Conservation (phyloP, 164 flowering plant genomes). For the Vitis amurensis region DNA sequence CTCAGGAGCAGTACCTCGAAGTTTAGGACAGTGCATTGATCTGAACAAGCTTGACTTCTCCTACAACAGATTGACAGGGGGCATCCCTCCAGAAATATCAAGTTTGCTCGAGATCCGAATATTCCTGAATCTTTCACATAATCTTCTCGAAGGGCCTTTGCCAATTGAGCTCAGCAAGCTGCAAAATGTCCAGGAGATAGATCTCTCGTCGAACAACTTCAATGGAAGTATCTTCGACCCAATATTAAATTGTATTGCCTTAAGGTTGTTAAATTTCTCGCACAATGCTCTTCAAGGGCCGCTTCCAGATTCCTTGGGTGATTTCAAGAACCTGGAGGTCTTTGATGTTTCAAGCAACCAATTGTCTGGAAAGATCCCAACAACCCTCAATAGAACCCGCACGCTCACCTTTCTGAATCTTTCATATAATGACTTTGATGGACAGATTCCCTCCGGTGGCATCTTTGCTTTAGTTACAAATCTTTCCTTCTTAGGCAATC, state of each 20-base stretch:
- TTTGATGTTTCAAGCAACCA: slow-evolving; percentile 51
- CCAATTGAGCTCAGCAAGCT: slow-evolving; percentile 56
- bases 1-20: slow-evolving; percentile 50
- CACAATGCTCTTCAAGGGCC: slow-evolving; percentile 44
- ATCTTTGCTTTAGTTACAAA: slow-evolving; percentile 26
- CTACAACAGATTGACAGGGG: slow-evolving; percentile 47
- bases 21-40: slow-evolving; percentile 38
- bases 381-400: slow-evolving; percentile 26
- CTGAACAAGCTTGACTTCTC: slow-evolving; percentile 58
- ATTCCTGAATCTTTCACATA: slow-evolving; percentile 58
- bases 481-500: slow-evolving; percentile 45
- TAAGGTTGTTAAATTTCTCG: slow-evolving; percentile 40
- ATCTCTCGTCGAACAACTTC: slow-evolving; percentile 53
- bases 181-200: slow-evolving; percentile 43
- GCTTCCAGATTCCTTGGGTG: slow-evolving; percentile 49
- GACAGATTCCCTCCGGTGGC: slow-evolving; percentile 47
- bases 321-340: slow-evolving; percentile 36
- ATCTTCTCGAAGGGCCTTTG: slow-evolving; percentile 45
- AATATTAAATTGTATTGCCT: slow-evolving; percentile 45
- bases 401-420: slow-evolving; percentile 47
- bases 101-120: slow-evolving; percentile 32
- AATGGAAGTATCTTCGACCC: slow-evolving; percentile 40
- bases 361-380: slow-evolving; percentile 45
- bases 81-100: slow-evolving; percentile 39
- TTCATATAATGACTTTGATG: slow-evolving; percentile 48